Percentiles rank a stretch among this genome's conserved stretches.
phyloP scores from a whole-genome alignment of 768 basidiomycete species.

The Tephrocybe sp. region DNA sequence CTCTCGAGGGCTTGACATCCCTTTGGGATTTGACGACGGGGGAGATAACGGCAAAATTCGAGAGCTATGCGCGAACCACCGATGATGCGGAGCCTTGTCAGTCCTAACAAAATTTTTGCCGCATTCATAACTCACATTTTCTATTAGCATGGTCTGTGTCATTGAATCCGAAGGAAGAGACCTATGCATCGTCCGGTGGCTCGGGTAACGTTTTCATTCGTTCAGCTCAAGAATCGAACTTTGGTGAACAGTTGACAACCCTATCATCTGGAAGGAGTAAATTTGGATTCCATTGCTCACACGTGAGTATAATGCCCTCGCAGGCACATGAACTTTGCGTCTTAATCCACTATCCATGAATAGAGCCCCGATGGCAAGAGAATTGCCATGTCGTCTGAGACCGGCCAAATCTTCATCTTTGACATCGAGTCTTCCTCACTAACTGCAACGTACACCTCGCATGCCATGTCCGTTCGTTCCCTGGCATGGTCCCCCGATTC shows the following conservation, averaged over 20 bases:
- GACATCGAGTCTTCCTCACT: slow-evolving; percentile 71
- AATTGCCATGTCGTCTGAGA: slow-evolving; percentile 79
- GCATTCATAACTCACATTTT: neutral
- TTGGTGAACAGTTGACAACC: slow-evolving; percentile 59
- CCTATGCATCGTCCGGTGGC: slow-evolving; percentile 71
- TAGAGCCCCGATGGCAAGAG: slow-evolving; percentile 88
- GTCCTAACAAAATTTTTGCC: slow-evolving; percentile 22
- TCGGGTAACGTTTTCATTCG: slow-evolving; percentile 71
- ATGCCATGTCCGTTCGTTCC: slow-evolving; percentile 87
- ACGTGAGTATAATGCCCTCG: slow-evolving; percentile 43
- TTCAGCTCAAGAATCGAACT: slow-evolving; percentile 64
- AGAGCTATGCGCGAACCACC: slow-evolving; percentile 66
- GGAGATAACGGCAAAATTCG: slow-evolving; percentile 58
- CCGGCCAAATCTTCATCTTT: slow-evolving; percentile 86
- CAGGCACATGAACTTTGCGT: neutral
- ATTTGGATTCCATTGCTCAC: slow-evolving; percentile 72
- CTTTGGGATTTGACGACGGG: slow-evolving; percentile 72
- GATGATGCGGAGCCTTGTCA: slow-evolving; percentile 68
- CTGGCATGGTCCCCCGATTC: slow-evolving; percentile 89
- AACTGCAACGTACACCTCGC: slow-evolving; percentile 73
- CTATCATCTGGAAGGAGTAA: slow-evolving; percentile 69
- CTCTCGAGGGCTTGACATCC: slow-evolving; percentile 78
- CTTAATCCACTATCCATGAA: neutral
- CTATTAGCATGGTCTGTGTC: slow-evolving; percentile 79
- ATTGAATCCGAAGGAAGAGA: slow-evolving; percentile 68